Base-by-base conservation (phyloP, 2,329 filamentous ascomycete genomes). In the Fusarium equiseti region DNA sequence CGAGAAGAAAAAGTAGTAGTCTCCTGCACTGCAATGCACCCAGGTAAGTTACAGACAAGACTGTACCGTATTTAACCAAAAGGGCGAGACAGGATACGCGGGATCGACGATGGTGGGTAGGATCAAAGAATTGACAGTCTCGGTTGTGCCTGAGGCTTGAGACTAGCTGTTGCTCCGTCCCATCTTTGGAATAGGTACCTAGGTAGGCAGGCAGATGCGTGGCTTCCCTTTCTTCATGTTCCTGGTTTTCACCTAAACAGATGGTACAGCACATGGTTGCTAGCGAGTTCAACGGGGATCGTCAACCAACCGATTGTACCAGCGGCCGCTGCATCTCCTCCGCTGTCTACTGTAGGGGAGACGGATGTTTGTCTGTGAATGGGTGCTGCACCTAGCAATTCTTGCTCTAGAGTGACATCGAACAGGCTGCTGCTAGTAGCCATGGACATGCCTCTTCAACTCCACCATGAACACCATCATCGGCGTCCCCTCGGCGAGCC, bases 31-130 rank as follows among this genome's bases (percentile, higher is more conserved):
- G 12, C 50, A 27, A 53, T 53, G 35, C 50, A 53, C 35, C 50
- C 32, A 53, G 50, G 50, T 42, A 53, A 38, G 35, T 38, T 38
- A 38, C 35, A 38, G 35, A 38, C 50, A 53, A 15, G 18, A 42
- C 50, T 53, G 50, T 18, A 43, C 50, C 50, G 59, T 52, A 58
- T 46, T 43, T 63, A 45, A 40, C 50, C 50, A 64, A 64, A 57
- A 62, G 32, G 27, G 57, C 59, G 57, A 63, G 38, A 65, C 54
- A 75, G 32, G 68, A 68, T 63, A 74, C 56, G 35, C 52, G 54
- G 52, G 58, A 66, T 66, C 66, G 70, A 73, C 67, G 73, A 75
- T 72, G 61, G 73, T 73, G 70, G 68, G 72, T 74, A 73, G 66
- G 73, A 73, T 65, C 68, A 50, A 29, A 72, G 66, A 51, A 58